Percentiles rank a stretch among this genome's conserved stretches.
Evolutionary conservation across 1,284 basidiomycete species (phyloP).

Genomic region (Papiliotrema fonsecae): DNA sequence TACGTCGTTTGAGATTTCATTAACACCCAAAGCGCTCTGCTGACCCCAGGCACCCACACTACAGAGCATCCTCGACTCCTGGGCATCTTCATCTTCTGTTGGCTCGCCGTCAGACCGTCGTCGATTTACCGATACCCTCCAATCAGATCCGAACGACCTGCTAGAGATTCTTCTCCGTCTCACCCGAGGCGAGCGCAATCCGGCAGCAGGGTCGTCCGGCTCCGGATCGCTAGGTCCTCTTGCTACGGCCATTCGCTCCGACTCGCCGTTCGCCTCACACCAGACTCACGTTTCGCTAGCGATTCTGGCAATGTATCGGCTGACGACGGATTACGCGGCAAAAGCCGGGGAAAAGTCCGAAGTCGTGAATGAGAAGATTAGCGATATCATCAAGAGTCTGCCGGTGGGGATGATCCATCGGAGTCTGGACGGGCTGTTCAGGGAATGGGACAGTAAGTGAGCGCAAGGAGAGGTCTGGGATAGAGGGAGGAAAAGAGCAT

Average conservation of each 20-base stretch:
- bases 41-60: slow-evolving; percentile 74
- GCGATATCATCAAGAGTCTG: slow-evolving; percentile 80
- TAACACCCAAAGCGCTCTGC: neutral
- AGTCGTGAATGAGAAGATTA: slow-evolving; percentile 71
- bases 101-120: slow-evolving; percentile 71
- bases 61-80: slow-evolving; percentile 76
- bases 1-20: slow-evolving; percentile 52
- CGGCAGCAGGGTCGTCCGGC: slow-evolving; percentile 48
- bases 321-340: slow-evolving; percentile 73
- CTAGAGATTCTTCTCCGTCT: slow-evolving; percentile 85
- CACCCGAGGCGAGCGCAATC: slow-evolving; percentile 78
- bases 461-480: no score
- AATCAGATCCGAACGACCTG: slow-evolving; percentile 72
- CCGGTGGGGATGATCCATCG: slow-evolving; percentile 80
- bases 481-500: no score
- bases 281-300: slow-evolving; percentile 91
- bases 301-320: slow-evolving; percentile 80
- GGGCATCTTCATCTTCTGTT: slow-evolving; percentile 73
- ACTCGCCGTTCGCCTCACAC: slow-evolving; percentile 72
- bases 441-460: slow-evolving; percentile 60
- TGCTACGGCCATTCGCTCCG: slow-evolving; percentile 61
- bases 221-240: slow-evolving; percentile 42
- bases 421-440: slow-evolving; percentile 85
- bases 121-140: slow-evolving; percentile 79
- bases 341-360: slow-evolving; percentile 61